Conservation (phyloP, 2,329 filamentous ascomycete species). For the Torrubiella hemipterigena region DNA sequence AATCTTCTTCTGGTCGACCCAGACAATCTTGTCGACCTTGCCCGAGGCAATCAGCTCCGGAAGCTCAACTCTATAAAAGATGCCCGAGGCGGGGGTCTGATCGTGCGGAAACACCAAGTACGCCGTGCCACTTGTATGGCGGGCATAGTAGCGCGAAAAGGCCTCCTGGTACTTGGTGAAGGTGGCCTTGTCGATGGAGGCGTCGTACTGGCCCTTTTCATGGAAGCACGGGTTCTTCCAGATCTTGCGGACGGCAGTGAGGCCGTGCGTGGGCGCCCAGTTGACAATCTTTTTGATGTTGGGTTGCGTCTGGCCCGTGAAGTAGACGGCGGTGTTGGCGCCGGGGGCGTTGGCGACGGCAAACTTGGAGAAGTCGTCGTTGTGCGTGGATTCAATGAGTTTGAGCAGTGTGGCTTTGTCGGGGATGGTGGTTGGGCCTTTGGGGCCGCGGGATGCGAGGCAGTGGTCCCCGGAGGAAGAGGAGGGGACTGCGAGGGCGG, state of each 20-base stretch:
- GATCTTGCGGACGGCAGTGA: slow-evolving; percentile 1
- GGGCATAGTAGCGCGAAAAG: slow-evolving; percentile 1
- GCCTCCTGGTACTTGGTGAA: slow-evolving; percentile 1
- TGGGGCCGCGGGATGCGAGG: too few species aligned
- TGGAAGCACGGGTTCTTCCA: slow-evolving; percentile 1
- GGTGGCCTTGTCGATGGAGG: background rate
- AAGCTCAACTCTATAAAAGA: slow-evolving; percentile 1
- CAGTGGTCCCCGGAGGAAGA: slow-evolving; percentile 1
- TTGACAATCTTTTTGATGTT: slow-evolving; percentile 1
- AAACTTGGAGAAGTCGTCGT: slow-evolving; percentile 1
- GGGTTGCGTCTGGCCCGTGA: slow-evolving; percentile 1
- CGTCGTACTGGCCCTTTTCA: background rate
- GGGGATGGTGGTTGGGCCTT: background rate
- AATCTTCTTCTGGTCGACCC: slow-evolving; percentile 1
- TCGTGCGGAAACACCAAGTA: slow-evolving; percentile 1
- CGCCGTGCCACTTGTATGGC: background rate
- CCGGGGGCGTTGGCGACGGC: background rate
- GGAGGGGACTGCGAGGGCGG: slow-evolving; percentile 1
- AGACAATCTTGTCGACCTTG: slow-evolving; percentile 1
- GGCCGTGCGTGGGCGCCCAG: background rate
- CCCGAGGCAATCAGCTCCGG: background rate
- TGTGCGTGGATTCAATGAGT: background rate
- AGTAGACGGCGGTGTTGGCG: background rate
- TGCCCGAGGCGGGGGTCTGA: background rate
- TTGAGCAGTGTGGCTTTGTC: background rate